Base-by-base conservation (phyloP, 768 basidiomycete species). In the Podaxis mareebaensis region DNA sequence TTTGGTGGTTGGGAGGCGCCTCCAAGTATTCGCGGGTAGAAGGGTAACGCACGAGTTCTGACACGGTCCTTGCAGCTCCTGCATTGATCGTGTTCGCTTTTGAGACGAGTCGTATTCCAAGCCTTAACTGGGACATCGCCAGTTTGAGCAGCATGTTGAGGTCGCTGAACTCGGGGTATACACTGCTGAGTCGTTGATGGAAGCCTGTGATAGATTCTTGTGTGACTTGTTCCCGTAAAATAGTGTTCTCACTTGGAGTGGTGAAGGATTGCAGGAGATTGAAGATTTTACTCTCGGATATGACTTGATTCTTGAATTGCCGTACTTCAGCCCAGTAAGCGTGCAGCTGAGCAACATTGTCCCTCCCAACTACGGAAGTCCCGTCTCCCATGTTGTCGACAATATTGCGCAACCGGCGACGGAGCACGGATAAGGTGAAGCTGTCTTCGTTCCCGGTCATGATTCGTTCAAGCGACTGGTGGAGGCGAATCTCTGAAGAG, bases 171-270 rank as follows among this genome's bases (percentile, higher is more conserved):
- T 91, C 87, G 0, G 79, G 71, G 73, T 96, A 97, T 24, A 82
- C 83, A 1, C 78, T 75, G 53, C 83, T 80, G 61, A 97, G 75
- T 10, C 96, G 86, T 54, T 87, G 90, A 40, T 81, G 76, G 70
- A 99, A 96, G 6, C 91, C 89, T 1, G 83, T 76, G 52, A 96
- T 83, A 3, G 93, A 91, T 48, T 89, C 85, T 71, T 97, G 95
- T 28, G 92, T 71, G 44, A 92, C 87, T 49, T 81, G 75, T 75
- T 95, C 93, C 20, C 87, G 86, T 40, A 79, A 73, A 4, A 68
- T 48, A 20, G 82, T 82, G 61, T 12, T 39, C 17, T 39, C 61
- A 22, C 26, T 51, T 24, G 36, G 20, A 46, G 36, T 20, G 17
- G 54, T 22, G 48, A 56, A 57, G 22, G 61, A 56, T 12, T 61